Evolutionary conservation across 176 grass and related monocot species (phyloP).

Genomic region (Raddia guianensis): DNA sequence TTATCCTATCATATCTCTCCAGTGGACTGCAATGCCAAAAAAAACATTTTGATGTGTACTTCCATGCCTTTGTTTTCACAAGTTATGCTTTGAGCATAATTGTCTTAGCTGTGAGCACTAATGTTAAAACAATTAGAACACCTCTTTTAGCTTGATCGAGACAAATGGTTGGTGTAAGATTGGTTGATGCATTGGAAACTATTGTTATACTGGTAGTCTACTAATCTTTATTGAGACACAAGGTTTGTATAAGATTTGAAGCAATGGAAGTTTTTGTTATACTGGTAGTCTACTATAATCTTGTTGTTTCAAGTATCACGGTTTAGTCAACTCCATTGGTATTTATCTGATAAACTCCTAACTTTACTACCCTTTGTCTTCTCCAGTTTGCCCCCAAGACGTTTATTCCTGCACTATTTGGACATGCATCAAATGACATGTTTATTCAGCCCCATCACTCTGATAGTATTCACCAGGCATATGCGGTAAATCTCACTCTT

Average conservation of each 20-base stretch:
- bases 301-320: conserved; percentile 7
- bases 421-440: conserved; percentile 90
- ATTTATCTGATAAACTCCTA: conserved; percentile 22
- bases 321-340: background rate
- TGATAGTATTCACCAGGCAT: conserved; percentile 78
- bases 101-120: conserved; percentile 15
- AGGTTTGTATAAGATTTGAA: background rate
- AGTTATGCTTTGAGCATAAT: background rate
- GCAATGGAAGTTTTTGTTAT: background rate
- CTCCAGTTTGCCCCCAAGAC: conserved; percentile 90
- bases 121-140: conserved; percentile 6
- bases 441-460: conserved; percentile 92
- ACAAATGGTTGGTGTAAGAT: background rate
- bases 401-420: conserved; percentile 96
- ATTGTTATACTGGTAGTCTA: background rate
- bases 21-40: background rate
- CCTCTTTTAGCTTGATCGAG: background rate
- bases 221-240: background rate
- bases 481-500: conserved; percentile 63
- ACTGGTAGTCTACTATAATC: background rate
- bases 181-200: conserved; percentile 3
- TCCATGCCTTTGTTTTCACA: background rate
- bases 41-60: conserved; percentile 16
- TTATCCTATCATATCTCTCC: conserved; percentile 24
- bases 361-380: conserved; percentile 10